Percentiles rank a stretch among this genome's conserved stretches.
These are phyloP conservation scores for Rhizopus delemar DNA, from an alignment of 371 early-diverging fungal genomes.

Conservation along the genomic window DNA sequence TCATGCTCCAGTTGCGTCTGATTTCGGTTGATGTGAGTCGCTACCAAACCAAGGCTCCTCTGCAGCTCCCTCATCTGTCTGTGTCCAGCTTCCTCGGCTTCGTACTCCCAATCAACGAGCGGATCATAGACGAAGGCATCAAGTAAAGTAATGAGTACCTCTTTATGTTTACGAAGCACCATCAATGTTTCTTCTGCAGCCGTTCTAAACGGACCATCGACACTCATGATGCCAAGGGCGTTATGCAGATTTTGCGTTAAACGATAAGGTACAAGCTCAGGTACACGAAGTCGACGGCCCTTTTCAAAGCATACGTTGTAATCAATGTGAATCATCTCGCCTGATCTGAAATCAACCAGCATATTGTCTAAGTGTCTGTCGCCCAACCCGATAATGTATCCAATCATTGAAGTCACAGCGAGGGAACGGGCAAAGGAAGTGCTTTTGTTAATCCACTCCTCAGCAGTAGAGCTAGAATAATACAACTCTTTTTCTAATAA, in stretches of 20 bases:
- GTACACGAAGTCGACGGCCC: constrained; percentile 84
- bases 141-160: constrained; percentile 81
- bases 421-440: constrained; percentile 80
- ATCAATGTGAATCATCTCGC: constrained; percentile 97
- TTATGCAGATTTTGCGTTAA: constrained; percentile 85
- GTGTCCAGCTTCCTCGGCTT: constrained; percentile 40
- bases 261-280: constrained; percentile 96
- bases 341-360: constrained; percentile 80
- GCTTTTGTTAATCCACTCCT: constrained; percentile 77
- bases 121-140: constrained; percentile 97
- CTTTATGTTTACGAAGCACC: constrained; percentile 78
- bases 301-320: constrained; percentile 98
- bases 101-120: constrained; percentile 64
- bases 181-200: constrained; percentile 74
- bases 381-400: constrained; percentile 97
- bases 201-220: constrained; percentile 79
- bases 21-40: constrained; percentile 39
- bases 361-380: constrained; percentile 99
- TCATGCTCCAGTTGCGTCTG: constrained; percentile 28
- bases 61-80: constrained; percentile 46
- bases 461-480: constrained; percentile 54
- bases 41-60: constrained; percentile 38
- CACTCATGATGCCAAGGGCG: constrained; percentile 78
- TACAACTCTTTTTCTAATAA: constrained; percentile 63
- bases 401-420: constrained; percentile 93